A percentile compares a stretch with the other conserved stretches of the same genome.
Conservation (phyloP, 23 red algal genomes). For the Pyropia haitanensis region DNA sequence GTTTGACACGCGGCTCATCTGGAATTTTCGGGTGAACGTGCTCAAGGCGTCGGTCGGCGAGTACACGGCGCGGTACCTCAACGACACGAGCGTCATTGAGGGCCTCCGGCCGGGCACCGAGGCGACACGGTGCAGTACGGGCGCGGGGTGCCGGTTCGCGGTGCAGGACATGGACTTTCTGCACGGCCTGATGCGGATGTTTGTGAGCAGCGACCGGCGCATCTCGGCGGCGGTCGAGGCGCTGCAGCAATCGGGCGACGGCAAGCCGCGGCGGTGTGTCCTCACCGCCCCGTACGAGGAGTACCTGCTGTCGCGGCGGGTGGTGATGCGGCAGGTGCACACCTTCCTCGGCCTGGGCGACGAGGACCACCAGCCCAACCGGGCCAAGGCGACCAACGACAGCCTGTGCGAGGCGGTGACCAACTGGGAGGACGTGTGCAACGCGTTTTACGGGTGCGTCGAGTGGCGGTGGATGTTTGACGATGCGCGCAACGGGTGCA, state of each 20-base stretch:
- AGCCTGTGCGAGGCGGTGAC: slow-evolving; percentile 52
- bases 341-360: slow-evolving; percentile 42
- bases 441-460: slow-evolving; percentile 39
- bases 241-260: slow-evolving; percentile 20
- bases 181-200: slow-evolving; percentile 32
- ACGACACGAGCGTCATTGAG: slow-evolving; percentile 41
- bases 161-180: slow-evolving; percentile 35
- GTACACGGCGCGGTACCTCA: slow-evolving; percentile 40
- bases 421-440: slow-evolving; percentile 54
- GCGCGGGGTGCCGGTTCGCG: slow-evolving; percentile 24
- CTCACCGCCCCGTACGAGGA: slow-evolving; percentile 51
- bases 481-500: slow-evolving; percentile 41
- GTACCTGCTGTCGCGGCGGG: slow-evolving; percentile 26
- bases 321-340: slow-evolving; percentile 39
- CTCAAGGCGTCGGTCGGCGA: slow-evolving; percentile 56
- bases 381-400: slow-evolving; percentile 60
- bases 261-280: slow-evolving; percentile 1
- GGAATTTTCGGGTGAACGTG: slow-evolving; percentile 49
- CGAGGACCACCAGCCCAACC: slow-evolving; percentile 23
- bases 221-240: slow-evolving; percentile 15
- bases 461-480: slow-evolving; percentile 50
- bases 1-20: slow-evolving; percentile 51
- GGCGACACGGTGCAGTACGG: slow-evolving; percentile 8
- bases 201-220: slow-evolving; percentile 34
- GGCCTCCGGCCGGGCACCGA: slow-evolving; percentile 23